Evolutionary conservation across 441 rosid species (phyloP).

Genomic region (Populus hybrid): DNA sequence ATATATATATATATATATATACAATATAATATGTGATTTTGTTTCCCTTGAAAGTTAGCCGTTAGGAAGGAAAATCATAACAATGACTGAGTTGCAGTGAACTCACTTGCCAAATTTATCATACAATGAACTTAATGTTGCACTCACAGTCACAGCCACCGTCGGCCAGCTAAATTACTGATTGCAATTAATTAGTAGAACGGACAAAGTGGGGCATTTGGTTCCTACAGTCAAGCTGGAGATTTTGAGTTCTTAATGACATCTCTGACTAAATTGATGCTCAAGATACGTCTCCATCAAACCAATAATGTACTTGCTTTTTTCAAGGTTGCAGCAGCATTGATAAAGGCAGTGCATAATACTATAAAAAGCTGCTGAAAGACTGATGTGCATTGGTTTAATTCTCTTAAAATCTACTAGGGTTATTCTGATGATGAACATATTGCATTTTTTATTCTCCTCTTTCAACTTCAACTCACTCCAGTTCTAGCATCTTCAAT

Average conservation of each 20-base stretch:
- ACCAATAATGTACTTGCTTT: neutral
- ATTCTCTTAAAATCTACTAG: neutral
- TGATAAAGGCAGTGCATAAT: neutral
- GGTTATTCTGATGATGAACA: neutral
- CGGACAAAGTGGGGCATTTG: neutral
- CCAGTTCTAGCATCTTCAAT: neutral
- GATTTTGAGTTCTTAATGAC: neutral
- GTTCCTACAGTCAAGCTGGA: neutral
- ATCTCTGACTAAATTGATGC: neutral
- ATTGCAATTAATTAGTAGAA: neutral
- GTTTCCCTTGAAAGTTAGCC: neutral
- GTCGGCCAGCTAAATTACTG: neutral
- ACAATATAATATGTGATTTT: neutral
- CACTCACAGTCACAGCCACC: neutral
- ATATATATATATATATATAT: too few relatives aligned
- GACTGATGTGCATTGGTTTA: neutral
- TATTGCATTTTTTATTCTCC: neutral
- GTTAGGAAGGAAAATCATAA: too few relatives aligned
- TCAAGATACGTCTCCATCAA: neutral
- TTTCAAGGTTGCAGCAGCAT: neutral
- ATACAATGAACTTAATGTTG: too few relatives aligned
- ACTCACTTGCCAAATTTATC: neutral
- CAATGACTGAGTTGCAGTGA: neutral
- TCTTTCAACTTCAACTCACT: neutral
- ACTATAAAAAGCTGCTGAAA: neutral